phyloP scores from a whole-genome alignment of 2,329 filamentous ascomycete genomes.

The Didymella segeticola region DNA sequence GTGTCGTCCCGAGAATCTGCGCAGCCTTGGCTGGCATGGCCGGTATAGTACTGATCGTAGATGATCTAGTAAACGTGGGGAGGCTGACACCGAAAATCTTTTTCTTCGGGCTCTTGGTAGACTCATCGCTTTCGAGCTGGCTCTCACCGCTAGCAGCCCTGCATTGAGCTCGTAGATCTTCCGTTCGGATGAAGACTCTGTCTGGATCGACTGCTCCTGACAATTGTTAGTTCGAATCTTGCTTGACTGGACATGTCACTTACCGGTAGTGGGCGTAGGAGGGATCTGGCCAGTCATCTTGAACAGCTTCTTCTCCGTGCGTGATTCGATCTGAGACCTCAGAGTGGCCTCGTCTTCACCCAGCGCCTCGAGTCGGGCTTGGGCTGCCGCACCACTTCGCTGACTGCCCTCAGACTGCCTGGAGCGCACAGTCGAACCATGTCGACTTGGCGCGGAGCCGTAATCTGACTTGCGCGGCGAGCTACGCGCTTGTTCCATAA shows the following conservation, averaged over 20 bases:
- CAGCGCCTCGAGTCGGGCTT: conserved; percentile 27
- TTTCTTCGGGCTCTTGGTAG: conserved; percentile 50
- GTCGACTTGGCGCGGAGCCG: conserved; percentile 23
- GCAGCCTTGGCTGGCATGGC: conserved; percentile 37
- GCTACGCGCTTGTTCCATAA: conserved; percentile 33
- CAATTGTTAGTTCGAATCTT: background rate
- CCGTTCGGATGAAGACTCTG: conserved; percentile 24
- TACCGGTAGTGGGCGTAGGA: conserved; percentile 31
- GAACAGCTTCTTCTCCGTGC: conserved; percentile 44
- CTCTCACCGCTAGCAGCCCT: conserved; percentile 22
- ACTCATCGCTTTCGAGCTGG: conserved; percentile 15
- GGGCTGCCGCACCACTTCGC: conserved; percentile 19
- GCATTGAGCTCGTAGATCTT: conserved; percentile 32
- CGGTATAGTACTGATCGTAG: conserved; percentile 12
- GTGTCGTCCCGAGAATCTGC: conserved; percentile 44
- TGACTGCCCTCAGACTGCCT: conserved; percentile 32
- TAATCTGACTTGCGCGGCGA: conserved; percentile 33
- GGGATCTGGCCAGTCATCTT: conserved; percentile 43
- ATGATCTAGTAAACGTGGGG: conserved; percentile 32
- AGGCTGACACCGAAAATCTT: conserved; percentile 47
- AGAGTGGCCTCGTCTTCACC: conserved; percentile 43
- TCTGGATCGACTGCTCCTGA: conserved; percentile 13
- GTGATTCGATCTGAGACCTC: conserved; percentile 51
- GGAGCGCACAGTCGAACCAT: conserved; percentile 30
- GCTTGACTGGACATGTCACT: background rate